These are phyloP conservation scores for Naegleria lovaniensis DNA, from an alignment of 208 protist genomes.

Conservation along the genomic window DNA sequence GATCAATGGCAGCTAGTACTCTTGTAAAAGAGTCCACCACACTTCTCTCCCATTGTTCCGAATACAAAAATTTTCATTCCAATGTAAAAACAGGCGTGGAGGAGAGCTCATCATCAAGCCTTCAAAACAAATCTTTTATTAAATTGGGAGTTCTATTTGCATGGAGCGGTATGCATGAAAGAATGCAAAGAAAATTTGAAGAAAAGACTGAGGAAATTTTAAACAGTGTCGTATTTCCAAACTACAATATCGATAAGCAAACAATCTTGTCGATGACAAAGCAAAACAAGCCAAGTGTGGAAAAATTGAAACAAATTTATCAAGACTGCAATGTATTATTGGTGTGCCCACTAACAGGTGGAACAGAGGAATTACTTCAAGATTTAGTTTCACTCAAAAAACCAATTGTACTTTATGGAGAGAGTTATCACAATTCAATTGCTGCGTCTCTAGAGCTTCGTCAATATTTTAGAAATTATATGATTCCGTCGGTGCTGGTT, in stretches of 20 bases:
- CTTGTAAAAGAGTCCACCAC: too few species aligned
- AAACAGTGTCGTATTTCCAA: background rate
- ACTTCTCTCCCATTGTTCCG: too few species aligned
- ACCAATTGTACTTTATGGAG: background rate
- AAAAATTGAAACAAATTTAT: background rate
- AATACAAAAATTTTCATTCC: too few species aligned
- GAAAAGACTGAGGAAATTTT: background rate
- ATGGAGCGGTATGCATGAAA: background rate
- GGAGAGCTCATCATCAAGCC: too few species aligned
- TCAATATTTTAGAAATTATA: background rate
- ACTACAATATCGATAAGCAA: background rate
- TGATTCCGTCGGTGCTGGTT: background rate
- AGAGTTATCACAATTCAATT: background rate
- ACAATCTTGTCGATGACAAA: background rate
- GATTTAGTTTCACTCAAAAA: background rate
- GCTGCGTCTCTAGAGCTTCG: background rate
- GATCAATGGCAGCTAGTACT: too few species aligned
- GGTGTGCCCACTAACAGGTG: background rate
- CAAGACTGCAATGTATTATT: background rate
- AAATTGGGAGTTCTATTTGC: background rate
- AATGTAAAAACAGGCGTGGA: too few species aligned
- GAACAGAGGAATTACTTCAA: background rate
- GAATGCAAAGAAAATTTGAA: background rate
- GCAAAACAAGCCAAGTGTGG: background rate
- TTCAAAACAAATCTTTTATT: background rate